Conservation (phyloP, 805 yeast genomes). For the Suhomyces prunicola region DNA sequence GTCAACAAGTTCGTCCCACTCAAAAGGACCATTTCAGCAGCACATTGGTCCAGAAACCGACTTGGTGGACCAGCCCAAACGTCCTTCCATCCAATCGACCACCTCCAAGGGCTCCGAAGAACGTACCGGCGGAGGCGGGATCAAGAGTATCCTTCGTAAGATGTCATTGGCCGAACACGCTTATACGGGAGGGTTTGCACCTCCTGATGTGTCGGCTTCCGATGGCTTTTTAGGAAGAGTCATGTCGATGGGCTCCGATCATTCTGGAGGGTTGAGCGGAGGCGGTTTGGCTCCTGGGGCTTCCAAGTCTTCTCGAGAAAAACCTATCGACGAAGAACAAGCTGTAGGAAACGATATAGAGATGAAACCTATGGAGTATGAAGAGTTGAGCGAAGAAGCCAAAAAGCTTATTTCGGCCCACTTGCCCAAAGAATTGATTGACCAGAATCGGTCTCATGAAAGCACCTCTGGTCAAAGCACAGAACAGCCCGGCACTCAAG, state of each 20-base stretch:
- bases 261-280: constrained; percentile 28
- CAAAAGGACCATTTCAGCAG: not conserved
- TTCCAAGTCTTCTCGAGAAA: constrained; percentile 13
- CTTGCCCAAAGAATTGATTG: constrained; percentile 21
- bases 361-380: constrained; percentile 41
- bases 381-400: constrained; percentile 50
- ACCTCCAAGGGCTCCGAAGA: constrained; percentile 7
- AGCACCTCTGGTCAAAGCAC: not conserved
- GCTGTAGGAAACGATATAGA: constrained; percentile 35
- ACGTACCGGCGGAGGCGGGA: constrained; percentile 10
- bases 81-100: constrained; percentile 5
- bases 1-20: not conserved
- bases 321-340: constrained; percentile 21
- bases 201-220: constrained; percentile 21
- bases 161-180: constrained; percentile 35
- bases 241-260: constrained; percentile 20
- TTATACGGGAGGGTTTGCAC: constrained; percentile 18
- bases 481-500: not conserved
- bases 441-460: not conserved
- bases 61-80: constrained; percentile 20
- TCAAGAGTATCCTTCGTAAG: constrained; percentile 32
- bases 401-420: constrained; percentile 51
- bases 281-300: constrained; percentile 46
- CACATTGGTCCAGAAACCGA: constrained; percentile 15
- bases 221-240: constrained; percentile 42